phyloP scores from a whole-genome alignment of 2,329 filamentous ascomycete genomes.

The Iodosphaeria phyllophila region DNA sequence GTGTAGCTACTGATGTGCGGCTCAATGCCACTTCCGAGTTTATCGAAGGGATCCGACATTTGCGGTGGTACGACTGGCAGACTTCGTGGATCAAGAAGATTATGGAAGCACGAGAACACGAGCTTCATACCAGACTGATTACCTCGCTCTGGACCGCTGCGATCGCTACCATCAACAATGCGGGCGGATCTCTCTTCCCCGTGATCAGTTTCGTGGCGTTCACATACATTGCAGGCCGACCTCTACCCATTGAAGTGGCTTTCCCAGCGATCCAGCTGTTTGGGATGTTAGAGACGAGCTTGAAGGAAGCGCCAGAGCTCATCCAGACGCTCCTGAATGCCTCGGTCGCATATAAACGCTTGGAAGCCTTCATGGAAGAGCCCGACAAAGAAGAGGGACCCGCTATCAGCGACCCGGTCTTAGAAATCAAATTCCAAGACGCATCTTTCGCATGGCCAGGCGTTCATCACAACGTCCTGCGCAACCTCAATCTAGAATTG shows the following conservation, averaged over 20 bases:
- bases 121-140: slow-evolving; percentile 45
- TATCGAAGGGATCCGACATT: slow-evolving; percentile 66
- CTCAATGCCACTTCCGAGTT: slow-evolving; percentile 72
- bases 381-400: slow-evolving; percentile 56
- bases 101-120: slow-evolving; percentile 46
- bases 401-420: slow-evolving; percentile 17
- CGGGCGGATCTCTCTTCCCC: slow-evolving; percentile 58
- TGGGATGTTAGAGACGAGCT: slow-evolving; percentile 49
- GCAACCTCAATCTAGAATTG: slow-evolving; percentile 25
- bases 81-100: slow-evolving; percentile 53
- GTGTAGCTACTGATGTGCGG: slow-evolving; percentile 56
- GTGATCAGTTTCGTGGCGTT: slow-evolving; percentile 69
- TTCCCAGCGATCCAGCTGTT: slow-evolving; percentile 79
- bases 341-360: slow-evolving; percentile 61
- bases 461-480: slow-evolving; percentile 30
- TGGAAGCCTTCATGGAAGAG: slow-evolving; percentile 75
- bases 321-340: slow-evolving; percentile 67
- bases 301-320: slow-evolving; percentile 57
- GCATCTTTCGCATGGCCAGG: slow-evolving; percentile 73
- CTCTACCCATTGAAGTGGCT: slow-evolving; percentile 61
- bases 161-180: slow-evolving; percentile 50
- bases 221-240: slow-evolving; percentile 48
- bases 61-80: slow-evolving; percentile 74
- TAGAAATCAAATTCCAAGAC: slow-evolving; percentile 31
- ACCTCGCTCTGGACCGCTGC: slow-evolving; percentile 41